Evolutionary conservation across 2,329 filamentous ascomycete genomes (phyloP).

Genomic region (Phaeosphaeriaceae sp.): DNA sequence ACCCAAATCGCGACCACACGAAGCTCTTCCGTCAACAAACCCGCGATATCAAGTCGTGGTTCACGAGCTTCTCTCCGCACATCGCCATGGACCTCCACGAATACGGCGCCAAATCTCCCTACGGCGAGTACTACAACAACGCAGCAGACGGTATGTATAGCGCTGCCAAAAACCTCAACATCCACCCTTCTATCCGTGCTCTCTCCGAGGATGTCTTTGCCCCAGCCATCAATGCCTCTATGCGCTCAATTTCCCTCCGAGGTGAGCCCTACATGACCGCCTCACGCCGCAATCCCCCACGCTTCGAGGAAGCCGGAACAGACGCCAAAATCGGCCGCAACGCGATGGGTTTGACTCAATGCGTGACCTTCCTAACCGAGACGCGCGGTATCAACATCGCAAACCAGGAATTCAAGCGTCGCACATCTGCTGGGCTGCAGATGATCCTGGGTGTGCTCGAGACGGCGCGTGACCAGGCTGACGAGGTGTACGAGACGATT

Average conservation of each 20-base stretch:
- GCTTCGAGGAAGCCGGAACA: slow-evolving; percentile 42
- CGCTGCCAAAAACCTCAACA: slow-evolving; percentile 48
- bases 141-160: slow-evolving; percentile 46
- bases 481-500: slow-evolving; percentile 35
- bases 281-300: slow-evolving; percentile 26
- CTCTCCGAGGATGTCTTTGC: slow-evolving; percentile 45
- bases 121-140: slow-evolving; percentile 38
- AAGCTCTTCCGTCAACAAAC: slow-evolving; percentile 47
- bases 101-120: slow-evolving; percentile 36
- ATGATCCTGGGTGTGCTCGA: slow-evolving; percentile 46
- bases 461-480: slow-evolving; percentile 38
- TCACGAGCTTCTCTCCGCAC: slow-evolving; percentile 40
- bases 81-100: slow-evolving; percentile 49
- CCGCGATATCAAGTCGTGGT: slow-evolving; percentile 42
- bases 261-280: slow-evolving; percentile 46
- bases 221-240: slow-evolving; percentile 37
- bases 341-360: slow-evolving; percentile 46
- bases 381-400: slow-evolving; percentile 46
- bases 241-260: slow-evolving; percentile 35
- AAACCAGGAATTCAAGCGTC: slow-evolving; percentile 42
- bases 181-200: slow-evolving; percentile 41
- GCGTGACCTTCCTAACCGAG: slow-evolving; percentile 46
- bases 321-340: slow-evolving; percentile 49
- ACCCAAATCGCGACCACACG: slow-evolving; percentile 47
- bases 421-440: slow-evolving; percentile 39